Percentiles rank a stretch among this genome's conserved stretches.
These are phyloP conservation scores for Botrytis fragariae DNA, from an alignment of 2,329 filamentous ascomycete species.

Conservation along the genomic window DNA sequence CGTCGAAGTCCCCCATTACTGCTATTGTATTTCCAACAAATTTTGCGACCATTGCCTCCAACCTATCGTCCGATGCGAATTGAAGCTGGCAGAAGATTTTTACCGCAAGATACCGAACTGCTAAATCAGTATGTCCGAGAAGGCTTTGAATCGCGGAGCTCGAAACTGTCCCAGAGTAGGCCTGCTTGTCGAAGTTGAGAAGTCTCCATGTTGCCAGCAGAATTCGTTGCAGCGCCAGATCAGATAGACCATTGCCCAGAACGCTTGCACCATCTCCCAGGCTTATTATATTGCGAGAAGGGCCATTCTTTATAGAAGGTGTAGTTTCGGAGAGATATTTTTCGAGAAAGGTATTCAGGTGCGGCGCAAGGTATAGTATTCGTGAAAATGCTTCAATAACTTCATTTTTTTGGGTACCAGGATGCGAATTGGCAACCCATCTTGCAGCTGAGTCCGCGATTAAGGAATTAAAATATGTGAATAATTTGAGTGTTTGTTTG, in stretches of 20 bases:
- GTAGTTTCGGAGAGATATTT: constrained; percentile 39
- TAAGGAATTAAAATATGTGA: constrained; percentile 69
- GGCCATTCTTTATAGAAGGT: constrained; percentile 23
- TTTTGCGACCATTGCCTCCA: constrained; percentile 66
- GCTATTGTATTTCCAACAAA: constrained; percentile 60
- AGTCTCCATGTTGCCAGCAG: constrained; percentile 76
- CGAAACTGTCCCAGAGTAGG: constrained; percentile 63
- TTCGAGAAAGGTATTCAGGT: constrained; percentile 72
- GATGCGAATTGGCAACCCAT: constrained; percentile 57
- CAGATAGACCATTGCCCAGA: constrained; percentile 39
- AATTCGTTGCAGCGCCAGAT: constrained; percentile 43
- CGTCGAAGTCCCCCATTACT: constrained; percentile 73
- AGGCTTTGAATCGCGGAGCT: constrained; percentile 67
- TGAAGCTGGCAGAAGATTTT: constrained; percentile 78
- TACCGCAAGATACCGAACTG: constrained; percentile 77
- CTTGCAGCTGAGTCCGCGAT: constrained; percentile 81
- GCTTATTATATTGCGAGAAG: constrained; percentile 25
- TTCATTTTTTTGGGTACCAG: constrained; percentile 30
- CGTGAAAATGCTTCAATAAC: constrained; percentile 73
- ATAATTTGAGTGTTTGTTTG: constrained; percentile 68
- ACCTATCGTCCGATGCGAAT: constrained; percentile 74
- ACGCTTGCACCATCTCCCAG: constrained; percentile 34
- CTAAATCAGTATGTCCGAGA: constrained; percentile 57
- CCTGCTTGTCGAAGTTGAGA: constrained; percentile 68
- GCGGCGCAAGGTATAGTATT: constrained; percentile 77